Evolutionary conservation across 2,329 filamentous ascomycete species (phyloP), one percentile per base, ranked within the genome.

Genomic region (Mycosphaerella arachidis): DNA sequence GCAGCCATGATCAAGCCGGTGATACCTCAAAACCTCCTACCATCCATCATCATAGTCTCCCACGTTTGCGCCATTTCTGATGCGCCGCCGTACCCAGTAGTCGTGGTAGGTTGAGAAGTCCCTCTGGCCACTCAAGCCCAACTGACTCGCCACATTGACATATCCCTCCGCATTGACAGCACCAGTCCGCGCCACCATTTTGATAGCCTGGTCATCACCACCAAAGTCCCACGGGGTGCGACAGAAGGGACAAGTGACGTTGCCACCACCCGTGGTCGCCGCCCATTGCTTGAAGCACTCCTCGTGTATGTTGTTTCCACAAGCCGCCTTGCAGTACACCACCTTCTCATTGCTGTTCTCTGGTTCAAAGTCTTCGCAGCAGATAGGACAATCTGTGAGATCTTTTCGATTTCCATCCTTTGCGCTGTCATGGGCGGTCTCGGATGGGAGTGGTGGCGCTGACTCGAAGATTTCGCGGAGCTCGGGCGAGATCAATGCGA

Each of bases 361-460:
- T 4, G 63, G 59, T 31, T 69, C 61, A 20, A 72, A 66, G 27
- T 70, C 69, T 12, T 59, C 62, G 55, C 64, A 84, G 70, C 85
- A 87, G 60, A 87, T 84, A 0, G 84, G 83, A 64, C 85, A 88
- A 63, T 87, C 84, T 57, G 86, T 82, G 27, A 86, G 72, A 0
- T 82, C 75, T 65, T 86, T 87, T 58, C 84, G 82, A 24, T 82
- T 81, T n/a, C 80, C 78, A 20, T 58, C 72, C 69, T 37, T 77
- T 71, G 33, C 76, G 70, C 31, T 43, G 5, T 66, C 56, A 8
- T 63, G 30, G 1, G 59, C 66, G 4, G 63, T 67, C 37, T 71
- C 75, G 20, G 77, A 73, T 3, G 79, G 79, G 0, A 81, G 79
- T 1, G 81, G 74, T 1, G 84, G 79, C 0, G 85, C 82, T 12